Conservation (phyloP, 768 basidiomycete species). For the Rhodotorula babjevae region DNA sequence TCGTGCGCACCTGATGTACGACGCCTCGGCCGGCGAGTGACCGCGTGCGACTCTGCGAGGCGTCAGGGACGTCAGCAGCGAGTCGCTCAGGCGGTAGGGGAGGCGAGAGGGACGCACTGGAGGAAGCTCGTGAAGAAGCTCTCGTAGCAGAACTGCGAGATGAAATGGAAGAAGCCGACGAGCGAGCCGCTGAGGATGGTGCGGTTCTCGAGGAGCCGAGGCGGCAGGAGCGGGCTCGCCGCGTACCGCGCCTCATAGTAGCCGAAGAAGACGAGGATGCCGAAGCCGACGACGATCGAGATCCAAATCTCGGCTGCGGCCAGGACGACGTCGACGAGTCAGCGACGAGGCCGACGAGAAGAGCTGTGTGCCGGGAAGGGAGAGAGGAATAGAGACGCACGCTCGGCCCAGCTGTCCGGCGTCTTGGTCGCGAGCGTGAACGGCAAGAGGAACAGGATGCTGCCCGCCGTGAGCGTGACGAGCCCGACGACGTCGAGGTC, state of each 20-base stretch:
- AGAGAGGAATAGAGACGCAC: conserved; percentile 25
- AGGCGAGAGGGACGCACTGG: conserved; percentile 24
- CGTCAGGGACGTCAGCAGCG: not conserved
- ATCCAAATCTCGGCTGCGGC: conserved; percentile 18
- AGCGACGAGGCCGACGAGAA: too few species aligned
- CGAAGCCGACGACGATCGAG: conserved; percentile 31
- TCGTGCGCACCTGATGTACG: conserved; percentile 25
- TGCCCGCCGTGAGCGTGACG: conserved; percentile 31
- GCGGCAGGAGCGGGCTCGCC: conserved; percentile 37
- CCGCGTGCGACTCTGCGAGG: conserved; percentile 38
- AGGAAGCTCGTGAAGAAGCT: conserved; percentile 43
- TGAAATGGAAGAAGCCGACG: conserved; percentile 42
- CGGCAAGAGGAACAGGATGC: conserved; percentile 36
- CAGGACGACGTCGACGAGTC: not conserved
- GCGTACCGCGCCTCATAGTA: conserved; percentile 37
- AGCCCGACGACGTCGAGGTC: conserved; percentile 39
- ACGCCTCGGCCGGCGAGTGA: conserved; percentile 28
- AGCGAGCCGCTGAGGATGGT: conserved; percentile 36
- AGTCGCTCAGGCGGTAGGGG: too few species aligned
- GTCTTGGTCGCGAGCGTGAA: conserved; percentile 37
- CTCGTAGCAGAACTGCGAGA: conserved; percentile 41
- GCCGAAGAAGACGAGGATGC: conserved; percentile 37
- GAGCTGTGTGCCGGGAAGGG: too few species aligned
- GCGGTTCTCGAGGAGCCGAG: conserved; percentile 32
- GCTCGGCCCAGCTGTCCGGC: conserved; percentile 30